Conservation (phyloP, 768 basidiomycete species). For the Lentinula detonsa region DNA sequence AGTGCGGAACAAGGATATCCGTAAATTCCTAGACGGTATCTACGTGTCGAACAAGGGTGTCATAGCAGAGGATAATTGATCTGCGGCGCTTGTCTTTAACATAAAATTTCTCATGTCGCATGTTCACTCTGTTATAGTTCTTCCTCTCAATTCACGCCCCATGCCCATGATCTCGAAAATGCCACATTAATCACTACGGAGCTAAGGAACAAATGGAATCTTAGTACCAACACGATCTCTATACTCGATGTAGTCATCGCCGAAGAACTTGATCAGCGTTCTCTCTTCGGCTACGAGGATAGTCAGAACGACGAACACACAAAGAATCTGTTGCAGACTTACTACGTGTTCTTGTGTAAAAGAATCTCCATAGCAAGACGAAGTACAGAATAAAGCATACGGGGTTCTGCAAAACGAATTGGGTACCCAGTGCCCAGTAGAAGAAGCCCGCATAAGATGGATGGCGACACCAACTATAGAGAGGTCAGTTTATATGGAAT, state of each 20-base stretch:
- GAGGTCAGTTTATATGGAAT: background rate
- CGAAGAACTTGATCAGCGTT: slow-evolving; percentile 82
- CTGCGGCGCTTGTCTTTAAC: slow-evolving; percentile 1
- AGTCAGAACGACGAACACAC: background rate
- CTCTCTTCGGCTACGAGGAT: slow-evolving; percentile 66
- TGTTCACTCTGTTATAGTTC: slow-evolving; percentile 9
- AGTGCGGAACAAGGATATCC: slow-evolving; percentile 99
- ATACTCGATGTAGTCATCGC: slow-evolving; percentile 78
- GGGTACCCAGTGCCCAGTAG: slow-evolving; percentile 96
- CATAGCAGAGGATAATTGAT: slow-evolving; percentile 43
- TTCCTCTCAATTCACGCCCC: background rate
- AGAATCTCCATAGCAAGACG: slow-evolving; percentile 79
- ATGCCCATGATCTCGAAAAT: background rate
- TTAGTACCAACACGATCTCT: slow-evolving; percentile 72
- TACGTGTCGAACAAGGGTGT: slow-evolving; percentile 84
- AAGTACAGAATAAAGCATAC: slow-evolving; percentile 63
- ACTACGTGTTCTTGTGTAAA: slow-evolving; percentile 77
- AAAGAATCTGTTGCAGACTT: slow-evolving; percentile 20
- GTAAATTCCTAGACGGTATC: slow-evolving; percentile 95
- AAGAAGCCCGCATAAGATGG: slow-evolving; percentile 97
- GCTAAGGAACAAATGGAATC: slow-evolving; percentile 79
- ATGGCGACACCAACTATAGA: slow-evolving; percentile 74
- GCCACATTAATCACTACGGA: slow-evolving; percentile 2
- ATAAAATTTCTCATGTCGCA: slow-evolving; percentile 21
- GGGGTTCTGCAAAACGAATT: slow-evolving; percentile 86